Percentiles rank a stretch among this genome's conserved stretches.
These are phyloP conservation scores for Xerocomellus dryophilus DNA, from an alignment of 768 basidiomycete genomes.

Conservation along the genomic window DNA sequence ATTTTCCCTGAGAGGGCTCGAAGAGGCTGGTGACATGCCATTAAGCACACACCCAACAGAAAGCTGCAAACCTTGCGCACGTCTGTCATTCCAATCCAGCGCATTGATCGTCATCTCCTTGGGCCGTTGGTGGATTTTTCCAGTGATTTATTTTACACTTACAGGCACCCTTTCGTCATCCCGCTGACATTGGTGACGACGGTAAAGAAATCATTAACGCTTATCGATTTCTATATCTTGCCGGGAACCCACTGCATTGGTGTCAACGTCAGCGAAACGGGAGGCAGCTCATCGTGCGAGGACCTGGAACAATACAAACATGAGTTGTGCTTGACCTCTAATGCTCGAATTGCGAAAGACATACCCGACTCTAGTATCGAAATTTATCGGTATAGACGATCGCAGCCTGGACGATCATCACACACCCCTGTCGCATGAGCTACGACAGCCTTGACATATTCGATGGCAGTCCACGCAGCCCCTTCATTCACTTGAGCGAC, in stretches of 20 bases:
- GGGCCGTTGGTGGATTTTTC: conserved; percentile 47
- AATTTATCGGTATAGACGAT: conserved; percentile 72
- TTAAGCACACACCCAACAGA: neutral
- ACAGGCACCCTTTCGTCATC: conserved; percentile 40
- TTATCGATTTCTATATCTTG: conserved; percentile 1
- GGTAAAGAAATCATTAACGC: conserved; percentile 8
- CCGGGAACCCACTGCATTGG: neutral
- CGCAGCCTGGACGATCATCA: conserved; percentile 58
- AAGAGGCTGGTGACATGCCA: conserved; percentile 3
- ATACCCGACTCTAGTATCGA: conserved; percentile 56
- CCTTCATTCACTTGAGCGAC: conserved; percentile 60
- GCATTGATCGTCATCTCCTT: conserved; percentile 59
- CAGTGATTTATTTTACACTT: conserved; percentile 58
- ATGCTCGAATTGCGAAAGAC: conserved; percentile 11
- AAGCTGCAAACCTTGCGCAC: conserved; percentile 38
- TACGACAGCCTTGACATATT: conserved; percentile 50
- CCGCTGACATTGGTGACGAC: neutral
- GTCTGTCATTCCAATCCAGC: conserved; percentile 62
- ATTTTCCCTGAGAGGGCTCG: conserved; percentile 12
- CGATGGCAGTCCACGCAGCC: conserved; percentile 68
- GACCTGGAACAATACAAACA: neutral
- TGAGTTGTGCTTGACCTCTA: neutral
- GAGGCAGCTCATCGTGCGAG: conserved; percentile 3
- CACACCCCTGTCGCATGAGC: conserved; percentile 21
- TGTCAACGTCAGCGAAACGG: neutral